phyloP scores from a whole-genome alignment of 768 basidiomycete species.

The Porphyrellus cyaneotinctus region DNA sequence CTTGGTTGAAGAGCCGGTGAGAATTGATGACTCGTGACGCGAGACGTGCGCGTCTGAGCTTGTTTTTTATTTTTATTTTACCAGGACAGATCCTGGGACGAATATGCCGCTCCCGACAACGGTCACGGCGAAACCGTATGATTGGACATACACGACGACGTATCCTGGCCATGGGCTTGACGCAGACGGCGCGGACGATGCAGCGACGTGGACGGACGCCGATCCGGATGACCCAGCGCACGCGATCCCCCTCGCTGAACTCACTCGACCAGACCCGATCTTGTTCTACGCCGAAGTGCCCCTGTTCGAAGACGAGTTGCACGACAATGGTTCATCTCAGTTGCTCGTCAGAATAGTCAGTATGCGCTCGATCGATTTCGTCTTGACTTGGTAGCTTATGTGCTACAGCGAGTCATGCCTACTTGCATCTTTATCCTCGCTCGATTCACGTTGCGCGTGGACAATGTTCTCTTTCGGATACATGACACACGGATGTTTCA shows the following conservation, averaged over 20 bases:
- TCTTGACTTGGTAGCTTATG: background rate
- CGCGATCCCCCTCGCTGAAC: slow-evolving; percentile 75
- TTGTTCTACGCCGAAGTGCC: slow-evolving; percentile 97
- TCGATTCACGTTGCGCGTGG: slow-evolving; percentile 91
- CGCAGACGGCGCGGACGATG: slow-evolving; percentile 9
- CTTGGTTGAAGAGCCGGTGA: slow-evolving; percentile 88
- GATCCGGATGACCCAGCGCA: slow-evolving; percentile 56
- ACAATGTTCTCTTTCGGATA: slow-evolving; percentile 88
- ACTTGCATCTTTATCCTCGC: slow-evolving; percentile 87
- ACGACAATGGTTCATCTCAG: slow-evolving; percentile 91
- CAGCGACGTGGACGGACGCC: slow-evolving; percentile 46
- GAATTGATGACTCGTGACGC: background rate
- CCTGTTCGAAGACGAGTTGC: slow-evolving; percentile 93
- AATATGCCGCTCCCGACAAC: slow-evolving; percentile 65
- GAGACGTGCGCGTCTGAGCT: slow-evolving; percentile 19
- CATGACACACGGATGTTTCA: slow-evolving; percentile 90
- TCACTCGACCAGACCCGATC: slow-evolving; percentile 90
- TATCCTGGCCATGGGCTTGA: slow-evolving; percentile 59
- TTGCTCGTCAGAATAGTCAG: slow-evolving; percentile 84
- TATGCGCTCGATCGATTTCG: slow-evolving; percentile 7
- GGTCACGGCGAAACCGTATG: slow-evolving; percentile 79
- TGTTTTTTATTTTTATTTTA: no score
- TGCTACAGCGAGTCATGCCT: slow-evolving; percentile 90
- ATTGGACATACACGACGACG: slow-evolving; percentile 96
- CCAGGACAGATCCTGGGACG: slow-evolving; percentile 66